Evolutionary conservation across 2,329 filamentous ascomycete species (phyloP).

Genomic region (Exserohilum rostratum): DNA sequence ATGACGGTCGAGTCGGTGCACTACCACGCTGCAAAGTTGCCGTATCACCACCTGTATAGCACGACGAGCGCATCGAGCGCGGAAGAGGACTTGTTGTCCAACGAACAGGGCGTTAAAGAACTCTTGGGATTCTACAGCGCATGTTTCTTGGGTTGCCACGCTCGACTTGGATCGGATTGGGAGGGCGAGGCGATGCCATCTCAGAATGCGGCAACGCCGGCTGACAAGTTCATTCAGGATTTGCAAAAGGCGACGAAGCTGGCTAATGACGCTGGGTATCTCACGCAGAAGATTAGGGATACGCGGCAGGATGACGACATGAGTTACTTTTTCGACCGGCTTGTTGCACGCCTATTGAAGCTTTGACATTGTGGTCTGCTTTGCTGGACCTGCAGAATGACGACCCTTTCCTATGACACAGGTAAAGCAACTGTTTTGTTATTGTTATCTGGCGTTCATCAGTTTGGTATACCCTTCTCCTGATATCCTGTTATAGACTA

Average conservation of each 20-base stretch:
- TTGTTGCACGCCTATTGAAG: conserved; percentile 42
- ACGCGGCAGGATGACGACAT: conserved; percentile 37
- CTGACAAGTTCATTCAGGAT: conserved; percentile 39
- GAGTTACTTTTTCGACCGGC: conserved; percentile 47
- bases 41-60: conserved; percentile 38
- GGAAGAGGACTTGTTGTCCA: conserved; percentile 17
- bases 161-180: conserved; percentile 36
- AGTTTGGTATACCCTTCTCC: conserved; percentile 7
- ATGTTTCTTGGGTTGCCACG: conserved; percentile 45
- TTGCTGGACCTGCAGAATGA: too few relatives aligned
- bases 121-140: conserved; percentile 42
- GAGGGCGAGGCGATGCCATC: conserved; percentile 27
- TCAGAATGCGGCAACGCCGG: conserved; percentile 5
- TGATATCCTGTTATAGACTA: neutral
- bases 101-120: conserved; percentile 36
- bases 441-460: neutral
- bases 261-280: conserved; percentile 28
- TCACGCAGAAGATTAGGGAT: conserved; percentile 26
- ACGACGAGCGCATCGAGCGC: neutral
- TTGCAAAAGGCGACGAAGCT: conserved; percentile 32
- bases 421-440: neutral
- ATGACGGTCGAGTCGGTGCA: conserved; percentile 50
- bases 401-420: too few relatives aligned
- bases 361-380: neutral
- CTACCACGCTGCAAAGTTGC: conserved; percentile 46